phyloP scores from a whole-genome alignment of 257 asterid species.

The Solanum chiquidenum region DNA sequence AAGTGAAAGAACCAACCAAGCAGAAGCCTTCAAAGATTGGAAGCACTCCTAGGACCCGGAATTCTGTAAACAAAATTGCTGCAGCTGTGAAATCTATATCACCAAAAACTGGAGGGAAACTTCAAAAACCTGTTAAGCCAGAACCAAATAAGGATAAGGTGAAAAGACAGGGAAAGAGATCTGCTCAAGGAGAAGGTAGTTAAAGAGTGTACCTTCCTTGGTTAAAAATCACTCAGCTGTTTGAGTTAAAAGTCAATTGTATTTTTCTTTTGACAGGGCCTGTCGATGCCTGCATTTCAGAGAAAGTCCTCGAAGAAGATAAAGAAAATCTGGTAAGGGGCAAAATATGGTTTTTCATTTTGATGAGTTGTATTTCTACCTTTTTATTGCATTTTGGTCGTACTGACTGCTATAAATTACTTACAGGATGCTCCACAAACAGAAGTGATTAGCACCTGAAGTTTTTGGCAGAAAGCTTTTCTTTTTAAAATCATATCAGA shows the following conservation, averaged over 20 bases:
- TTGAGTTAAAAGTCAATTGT: background rate
- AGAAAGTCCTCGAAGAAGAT: slow-evolving; percentile 45
- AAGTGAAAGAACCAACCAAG: slow-evolving; percentile 21
- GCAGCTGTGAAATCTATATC: background rate
- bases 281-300: slow-evolving; percentile 21
- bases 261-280: slow-evolving; percentile 25
- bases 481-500: background rate
- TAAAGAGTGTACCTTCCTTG: background rate
- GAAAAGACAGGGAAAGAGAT: slow-evolving; percentile 48
- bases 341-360: background rate
- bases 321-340: slow-evolving; percentile 71
- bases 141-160: slow-evolving; percentile 12
- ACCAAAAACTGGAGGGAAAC: background rate
- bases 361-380: background rate
- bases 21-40: slow-evolving; percentile 20
- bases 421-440: slow-evolving; percentile 28
- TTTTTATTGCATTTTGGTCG: background rate
- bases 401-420: background rate
- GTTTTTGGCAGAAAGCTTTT: background rate
- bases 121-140: background rate
- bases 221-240: background rate
- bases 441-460: slow-evolving; percentile 18
- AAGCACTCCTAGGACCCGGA: slow-evolving; percentile 24
- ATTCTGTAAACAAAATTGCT: slow-evolving; percentile 20
- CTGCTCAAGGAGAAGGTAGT: slow-evolving; percentile 44